phyloP scores from a whole-genome alignment of 805 yeast genomes.

The Saccharomycopsis capsularis region DNA sequence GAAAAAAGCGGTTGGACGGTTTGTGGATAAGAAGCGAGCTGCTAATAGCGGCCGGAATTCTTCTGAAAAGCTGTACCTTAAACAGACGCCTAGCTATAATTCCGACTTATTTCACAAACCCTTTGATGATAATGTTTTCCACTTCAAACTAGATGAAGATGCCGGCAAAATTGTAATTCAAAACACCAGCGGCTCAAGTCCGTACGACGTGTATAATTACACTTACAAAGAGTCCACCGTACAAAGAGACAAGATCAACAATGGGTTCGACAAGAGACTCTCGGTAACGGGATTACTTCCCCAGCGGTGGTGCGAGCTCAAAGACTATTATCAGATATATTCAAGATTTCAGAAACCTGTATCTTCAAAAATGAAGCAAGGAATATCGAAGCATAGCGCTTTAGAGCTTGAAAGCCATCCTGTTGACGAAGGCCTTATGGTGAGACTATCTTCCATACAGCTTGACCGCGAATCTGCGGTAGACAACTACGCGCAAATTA shows the following conservation, averaged over 20 bases:
- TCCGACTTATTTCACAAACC: background rate
- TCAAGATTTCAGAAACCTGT: slow-evolving; percentile 26
- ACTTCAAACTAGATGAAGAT: background rate
- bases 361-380: slow-evolving; percentile 38
- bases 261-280: slow-evolving; percentile 3
- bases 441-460: background rate
- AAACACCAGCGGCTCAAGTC: background rate
- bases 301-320: slow-evolving; percentile 62
- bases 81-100: no score
- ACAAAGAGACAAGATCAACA: background rate
- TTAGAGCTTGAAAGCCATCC: slow-evolving; percentile 46
- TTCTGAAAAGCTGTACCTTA: no score
- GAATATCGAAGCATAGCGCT: slow-evolving; percentile 39
- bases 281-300: slow-evolving; percentile 45
- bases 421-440: slow-evolving; percentile 18
- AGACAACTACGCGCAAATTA: slow-evolving; percentile 28
- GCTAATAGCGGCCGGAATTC: no score
- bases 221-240: background rate
- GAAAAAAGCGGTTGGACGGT: no score
- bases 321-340: slow-evolving; percentile 46
- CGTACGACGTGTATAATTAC: slow-evolving; percentile 5
- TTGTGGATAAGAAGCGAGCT: no score
- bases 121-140: background rate
- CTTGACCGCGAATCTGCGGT: slow-evolving; percentile 22
- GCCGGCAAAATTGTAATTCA: background rate